Conservation (phyloP, 768 basidiomycete genomes). For the Tremella fuciformis region DNA sequence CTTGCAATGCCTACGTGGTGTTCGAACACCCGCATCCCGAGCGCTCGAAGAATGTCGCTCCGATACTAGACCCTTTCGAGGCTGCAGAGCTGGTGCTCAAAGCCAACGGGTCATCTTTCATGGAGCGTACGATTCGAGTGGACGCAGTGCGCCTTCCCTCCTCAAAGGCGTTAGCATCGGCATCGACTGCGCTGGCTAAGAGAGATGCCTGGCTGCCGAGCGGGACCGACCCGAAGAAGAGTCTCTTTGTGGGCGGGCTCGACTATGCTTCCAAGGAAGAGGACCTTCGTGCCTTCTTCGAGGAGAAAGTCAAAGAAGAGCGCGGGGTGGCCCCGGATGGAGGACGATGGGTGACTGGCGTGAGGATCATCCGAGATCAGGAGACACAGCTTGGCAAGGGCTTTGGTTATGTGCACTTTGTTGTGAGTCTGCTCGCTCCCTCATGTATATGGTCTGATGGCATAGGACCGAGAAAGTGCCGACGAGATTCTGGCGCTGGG, state of each 20-base stretch:
- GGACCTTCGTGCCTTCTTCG: slow-evolving; percentile 81
- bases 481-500: slow-evolving; percentile 87
- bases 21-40: slow-evolving; percentile 65
- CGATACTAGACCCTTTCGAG: slow-evolving; percentile 56
- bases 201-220: slow-evolving; percentile 48
- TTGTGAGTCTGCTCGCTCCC: slow-evolving; percentile 57
- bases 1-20: slow-evolving; percentile 84
- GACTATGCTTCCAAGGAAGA: slow-evolving; percentile 91
- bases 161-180: slow-evolving; percentile 41
- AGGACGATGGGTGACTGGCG: slow-evolving; percentile 65
- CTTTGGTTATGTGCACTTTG: slow-evolving; percentile 86
- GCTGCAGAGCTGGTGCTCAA: slow-evolving; percentile 64
- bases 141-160: slow-evolving; percentile 61
- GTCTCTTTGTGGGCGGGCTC: slow-evolving; percentile 86
- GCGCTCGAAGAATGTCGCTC: slow-evolving; percentile 50
- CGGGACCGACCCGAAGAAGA: slow-evolving; percentile 68
- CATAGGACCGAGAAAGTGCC: slow-evolving; percentile 81
- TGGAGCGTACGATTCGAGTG: slow-evolving; percentile 74
- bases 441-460: background rate
- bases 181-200: slow-evolving; percentile 45
- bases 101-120: slow-evolving; percentile 69
- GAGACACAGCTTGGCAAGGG: slow-evolving; percentile 94
- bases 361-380: slow-evolving; percentile 83
- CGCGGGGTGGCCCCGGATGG: slow-evolving; percentile 56
- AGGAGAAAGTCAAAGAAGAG: slow-evolving; percentile 68